These are phyloP conservation scores for Yamadazyma dushanensis DNA, from an alignment of 1,139 yeast species.

Conservation along the genomic window DNA sequence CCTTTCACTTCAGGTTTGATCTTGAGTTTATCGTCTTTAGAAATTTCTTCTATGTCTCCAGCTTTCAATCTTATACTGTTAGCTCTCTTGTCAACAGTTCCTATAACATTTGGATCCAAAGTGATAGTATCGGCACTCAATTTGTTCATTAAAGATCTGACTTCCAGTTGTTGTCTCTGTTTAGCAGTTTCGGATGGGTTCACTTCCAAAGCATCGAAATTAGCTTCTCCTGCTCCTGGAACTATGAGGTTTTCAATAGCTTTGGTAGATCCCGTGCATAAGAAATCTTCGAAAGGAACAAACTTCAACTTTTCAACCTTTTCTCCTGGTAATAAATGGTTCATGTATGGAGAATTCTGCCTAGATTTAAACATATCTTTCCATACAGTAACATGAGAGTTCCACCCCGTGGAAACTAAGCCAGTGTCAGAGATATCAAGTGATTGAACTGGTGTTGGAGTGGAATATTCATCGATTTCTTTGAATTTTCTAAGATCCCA, in stretches of 20 bases:
- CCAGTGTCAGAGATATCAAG: conserved; percentile 87
- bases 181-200: conserved; percentile 91
- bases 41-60: conserved; percentile 52
- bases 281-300: conserved; percentile 94
- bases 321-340: conserved; percentile 79
- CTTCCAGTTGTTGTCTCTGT: conserved; percentile 94
- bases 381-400: conserved; percentile 91
- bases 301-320: conserved; percentile 65
- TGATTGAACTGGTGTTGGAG: conserved; percentile 87
- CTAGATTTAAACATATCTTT: conserved; percentile 62
- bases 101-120: conserved; percentile 85
- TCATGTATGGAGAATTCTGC: conserved; percentile 86
- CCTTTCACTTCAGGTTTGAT: conserved; percentile 68
- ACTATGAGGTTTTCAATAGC: conserved; percentile 82
- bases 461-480: conserved; percentile 67
- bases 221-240: conserved; percentile 99
- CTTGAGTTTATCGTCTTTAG: conserved; percentile 40
- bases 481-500: conserved; percentile 92
- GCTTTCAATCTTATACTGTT: conserved; percentile 63
- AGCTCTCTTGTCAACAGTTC: conserved; percentile 76
- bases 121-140: conserved; percentile 90
- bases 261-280: conserved; percentile 80
- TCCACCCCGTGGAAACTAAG: conserved; percentile 85
- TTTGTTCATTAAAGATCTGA: conserved; percentile 81
- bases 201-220: conserved; percentile 88